Evolutionary conservation across 306 rosid species (phyloP).

Genomic region (Erythrophleum fordii): DNA sequence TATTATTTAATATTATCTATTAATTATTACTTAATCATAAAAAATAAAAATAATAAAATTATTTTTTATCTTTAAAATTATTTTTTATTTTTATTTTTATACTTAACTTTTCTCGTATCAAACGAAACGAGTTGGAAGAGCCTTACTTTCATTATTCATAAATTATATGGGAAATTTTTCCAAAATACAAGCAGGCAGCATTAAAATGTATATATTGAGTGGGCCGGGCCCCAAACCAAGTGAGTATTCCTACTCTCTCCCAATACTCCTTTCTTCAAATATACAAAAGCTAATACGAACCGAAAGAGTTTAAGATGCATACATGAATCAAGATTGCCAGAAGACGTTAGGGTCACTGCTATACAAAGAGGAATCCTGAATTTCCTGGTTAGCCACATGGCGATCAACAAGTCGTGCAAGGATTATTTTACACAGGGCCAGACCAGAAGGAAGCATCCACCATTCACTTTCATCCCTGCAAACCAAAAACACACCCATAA

Average conservation of each 20-base stretch:
- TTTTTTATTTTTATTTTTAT: too few species aligned
- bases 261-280: background rate
- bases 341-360: conserved; percentile 61
- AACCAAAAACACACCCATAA: background rate
- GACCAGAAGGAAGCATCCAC: conserved; percentile 75
- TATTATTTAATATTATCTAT: too few species aligned
- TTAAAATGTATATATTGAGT: too few species aligned
- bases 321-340: conserved; percentile 71
- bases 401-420: conserved; percentile 65
- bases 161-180: too few species aligned
- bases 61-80: too few species aligned
- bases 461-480: conserved; percentile 77
- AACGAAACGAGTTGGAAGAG: too few species aligned
- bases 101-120: too few species aligned
- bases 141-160: too few species aligned
- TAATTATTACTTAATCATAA: too few species aligned
- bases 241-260: background rate
- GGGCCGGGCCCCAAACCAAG: background rate
- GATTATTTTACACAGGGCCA: conserved; percentile 57
- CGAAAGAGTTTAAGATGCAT: background rate
- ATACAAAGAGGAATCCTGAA: conserved; percentile 66
- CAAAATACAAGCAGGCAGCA: too few species aligned
- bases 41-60: too few species aligned
- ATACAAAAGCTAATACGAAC: background rate
- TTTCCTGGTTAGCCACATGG: conserved; percentile 69